Evolutionary conservation across 805 yeast genomes (phyloP).

Genomic region (Starmerella cellae): DNA sequence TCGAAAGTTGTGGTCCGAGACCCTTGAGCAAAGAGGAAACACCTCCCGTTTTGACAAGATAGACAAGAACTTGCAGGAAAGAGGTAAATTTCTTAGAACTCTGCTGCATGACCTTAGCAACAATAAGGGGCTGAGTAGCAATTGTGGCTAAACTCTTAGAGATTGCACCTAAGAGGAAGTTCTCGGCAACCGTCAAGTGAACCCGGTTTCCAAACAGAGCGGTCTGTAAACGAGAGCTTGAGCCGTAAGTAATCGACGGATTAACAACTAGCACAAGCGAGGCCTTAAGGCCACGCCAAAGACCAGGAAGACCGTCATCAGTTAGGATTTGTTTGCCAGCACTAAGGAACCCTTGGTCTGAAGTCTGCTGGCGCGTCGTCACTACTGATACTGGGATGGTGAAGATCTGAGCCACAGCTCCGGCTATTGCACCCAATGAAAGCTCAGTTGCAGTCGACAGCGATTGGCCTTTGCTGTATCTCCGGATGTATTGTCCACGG

Average conservation of each 20-base stretch:
- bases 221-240: constrained; percentile 54
- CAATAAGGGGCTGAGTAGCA: constrained; percentile 72
- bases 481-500: constrained; percentile 41
- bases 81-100: constrained; percentile 32
- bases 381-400: constrained; percentile 72
- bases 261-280: constrained; percentile 63
- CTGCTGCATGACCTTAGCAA: constrained; percentile 72
- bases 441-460: constrained; percentile 54
- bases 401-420: constrained; percentile 65
- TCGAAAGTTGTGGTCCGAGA: constrained; percentile 60
- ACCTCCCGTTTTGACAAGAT: constrained; percentile 54
- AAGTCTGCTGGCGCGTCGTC: constrained; percentile 44
- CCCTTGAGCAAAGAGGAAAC: constrained; percentile 62
- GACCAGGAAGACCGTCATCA: constrained; percentile 55
- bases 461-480: constrained; percentile 23
- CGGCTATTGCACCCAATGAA: constrained; percentile 64
- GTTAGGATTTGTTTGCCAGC: constrained; percentile 40
- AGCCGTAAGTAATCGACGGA: constrained; percentile 78
- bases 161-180: constrained; percentile 61
- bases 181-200: constrained; percentile 46
- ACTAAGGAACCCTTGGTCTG: constrained; percentile 27
- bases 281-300: constrained; percentile 78
- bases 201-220: constrained; percentile 33
- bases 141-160: constrained; percentile 71
- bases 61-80: constrained; percentile 50